Base-by-base conservation (phyloP, 1,139 yeast species). In the Candida pseudocylindracea region DNA sequence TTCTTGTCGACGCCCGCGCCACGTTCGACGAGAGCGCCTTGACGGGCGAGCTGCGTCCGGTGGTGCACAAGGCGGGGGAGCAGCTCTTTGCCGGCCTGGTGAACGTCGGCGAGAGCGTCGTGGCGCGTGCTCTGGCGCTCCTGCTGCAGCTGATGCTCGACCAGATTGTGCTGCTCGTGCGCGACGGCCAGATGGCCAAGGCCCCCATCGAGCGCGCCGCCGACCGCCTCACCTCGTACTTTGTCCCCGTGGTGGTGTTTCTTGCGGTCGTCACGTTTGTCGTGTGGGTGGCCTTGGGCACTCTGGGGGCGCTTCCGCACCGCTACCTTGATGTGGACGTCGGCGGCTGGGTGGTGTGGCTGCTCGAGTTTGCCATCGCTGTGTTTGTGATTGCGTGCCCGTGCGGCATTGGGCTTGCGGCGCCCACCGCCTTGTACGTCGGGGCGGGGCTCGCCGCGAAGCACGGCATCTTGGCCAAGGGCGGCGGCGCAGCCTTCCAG, bases 401-500 rank as follows among this genome's bases (percentile, higher is more conserved):
- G 3, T 60, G 65, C 48, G 65, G 64, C 1, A 54, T 60, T 37
- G 66, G 64, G 1, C 48, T 60, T 31, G 66, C 66, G 12, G 64
- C 65, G 1, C 66, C 66, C 2, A 58, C 66, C 2, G 66, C 66
- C 2, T 45, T 60, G 28, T 57, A 57, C 45, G 64, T 59, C 5
- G 66, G 66, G 0, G 53, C 64, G 4, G 63, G 64, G 0, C 45
- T 60, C 38, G 64, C 66, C 28, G 64, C 65, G 10, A 57, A 54
- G 36, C 41, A 70, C 45, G 91, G 91, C n/a, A 71, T 76, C 32
- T 54, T 76, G 32, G 83, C 78, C 2, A 64, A 73, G 42, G 88
- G 88, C 27, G 91, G 91, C 10, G 91, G 91, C 31, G 72, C 69
- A 33, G 83, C 88, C 2, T 75, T 76, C 45, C 85, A 76, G 49